phyloP scores from a whole-genome alignment of 371 early-diverging fungal species.

The Blakeslea trispora region DNA sequence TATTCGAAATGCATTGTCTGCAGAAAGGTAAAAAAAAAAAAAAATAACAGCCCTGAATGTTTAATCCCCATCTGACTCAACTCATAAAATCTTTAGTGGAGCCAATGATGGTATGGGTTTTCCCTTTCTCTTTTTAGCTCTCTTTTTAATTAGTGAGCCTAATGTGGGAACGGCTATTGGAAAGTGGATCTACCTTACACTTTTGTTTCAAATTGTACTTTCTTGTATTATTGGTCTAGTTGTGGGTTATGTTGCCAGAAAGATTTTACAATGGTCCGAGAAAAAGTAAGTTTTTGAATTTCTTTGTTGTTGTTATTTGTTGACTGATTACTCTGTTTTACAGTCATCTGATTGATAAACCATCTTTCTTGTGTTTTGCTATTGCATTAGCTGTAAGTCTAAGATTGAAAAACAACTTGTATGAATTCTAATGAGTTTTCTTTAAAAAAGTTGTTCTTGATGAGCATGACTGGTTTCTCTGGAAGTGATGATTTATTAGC shows the following conservation, averaged over 20 bases:
- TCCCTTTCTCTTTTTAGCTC: constrained; percentile 84
- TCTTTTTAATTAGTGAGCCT: constrained; percentile 69
- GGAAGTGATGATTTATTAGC: constrained; percentile 90
- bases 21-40: constrained; percentile 67
- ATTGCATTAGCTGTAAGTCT: constrained; percentile 84
- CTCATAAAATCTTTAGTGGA: constrained; percentile 60
- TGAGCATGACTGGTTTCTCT: constrained; percentile 78
- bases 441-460: constrained; percentile 61
- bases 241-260: constrained; percentile 78
- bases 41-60: not conserved
- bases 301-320: too few relatives aligned
- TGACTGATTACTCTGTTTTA: not conserved
- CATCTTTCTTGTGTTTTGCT: constrained; percentile 86
- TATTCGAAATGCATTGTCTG: constrained; percentile 87
- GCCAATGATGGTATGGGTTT: constrained; percentile 88
- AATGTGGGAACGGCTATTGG: constrained; percentile 66
- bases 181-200: constrained; percentile 76
- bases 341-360: constrained; percentile 88
- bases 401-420: too few relatives aligned
- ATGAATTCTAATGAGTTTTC: too few relatives aligned
- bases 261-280: constrained; percentile 75
- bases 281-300: constrained; percentile 59
- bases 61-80: constrained; percentile 25
- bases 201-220: constrained; percentile 78
- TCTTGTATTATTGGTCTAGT: constrained; percentile 78